phyloP scores from a whole-genome alignment of 1,284 basidiomycete genomes.

The Sphagnurus paluster region DNA sequence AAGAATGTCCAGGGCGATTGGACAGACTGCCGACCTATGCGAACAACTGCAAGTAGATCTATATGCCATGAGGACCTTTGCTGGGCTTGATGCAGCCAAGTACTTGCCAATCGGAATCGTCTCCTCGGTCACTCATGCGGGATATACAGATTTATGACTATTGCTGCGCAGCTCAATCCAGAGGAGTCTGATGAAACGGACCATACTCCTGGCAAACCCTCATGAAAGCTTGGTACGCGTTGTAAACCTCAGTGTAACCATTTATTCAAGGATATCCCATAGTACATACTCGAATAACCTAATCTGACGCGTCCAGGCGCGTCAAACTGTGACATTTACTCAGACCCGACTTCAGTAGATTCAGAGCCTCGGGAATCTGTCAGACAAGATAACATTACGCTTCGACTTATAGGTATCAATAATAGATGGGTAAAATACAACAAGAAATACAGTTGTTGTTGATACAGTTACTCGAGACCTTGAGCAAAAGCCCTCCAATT shows the following conservation, averaged over 20 bases:
- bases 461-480: slow-evolving; percentile 5
- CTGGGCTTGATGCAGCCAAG: slow-evolving; percentile 74
- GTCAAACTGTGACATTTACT: neutral
- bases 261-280: no score
- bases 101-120: slow-evolving; percentile 24
- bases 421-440: neutral
- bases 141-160: slow-evolving; percentile 60
- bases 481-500: slow-evolving; percentile 22
- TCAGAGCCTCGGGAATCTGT: neutral
- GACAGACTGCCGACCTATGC: slow-evolving; percentile 68
- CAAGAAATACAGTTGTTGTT: neutral
- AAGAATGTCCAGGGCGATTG: slow-evolving; percentile 59
- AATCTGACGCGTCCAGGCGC: no score
- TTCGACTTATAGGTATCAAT: neutral
- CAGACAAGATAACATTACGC: neutral
- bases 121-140: slow-evolving; percentile 4
- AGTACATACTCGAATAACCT: no score
- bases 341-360: no score
- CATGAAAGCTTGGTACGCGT: slow-evolving; percentile 1
- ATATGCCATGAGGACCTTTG: slow-evolving; percentile 69
- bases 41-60: slow-evolving; percentile 70
- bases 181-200: slow-evolving; percentile 35
- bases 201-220: neutral
- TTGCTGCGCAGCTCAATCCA: slow-evolving; percentile 55
- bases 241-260: neutral